A percentile compares a stretch with the other conserved stretches of the same genome.
Conservation (phyloP, 1,284 basidiomycete species). For the Leccinum variabile region DNA sequence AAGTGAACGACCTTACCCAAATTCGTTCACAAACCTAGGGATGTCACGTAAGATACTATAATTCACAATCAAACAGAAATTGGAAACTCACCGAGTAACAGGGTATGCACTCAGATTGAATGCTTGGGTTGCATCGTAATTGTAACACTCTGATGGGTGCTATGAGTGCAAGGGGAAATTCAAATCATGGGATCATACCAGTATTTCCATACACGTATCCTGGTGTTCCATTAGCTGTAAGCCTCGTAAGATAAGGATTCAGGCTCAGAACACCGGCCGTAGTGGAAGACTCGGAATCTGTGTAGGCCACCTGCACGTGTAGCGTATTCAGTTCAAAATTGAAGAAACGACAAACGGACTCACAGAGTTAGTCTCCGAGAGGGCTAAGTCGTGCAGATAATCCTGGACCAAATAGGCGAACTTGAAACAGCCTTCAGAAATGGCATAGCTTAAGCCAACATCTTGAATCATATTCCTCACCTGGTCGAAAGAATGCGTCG, state of each 20-base stretch:
- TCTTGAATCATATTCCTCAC: conserved; percentile 30
- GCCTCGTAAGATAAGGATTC: conserved; percentile 45
- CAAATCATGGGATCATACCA: conserved; percentile 34
- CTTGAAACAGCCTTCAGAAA: conserved; percentile 27
- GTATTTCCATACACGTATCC: conserved; percentile 60
- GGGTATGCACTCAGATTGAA: too few species aligned
- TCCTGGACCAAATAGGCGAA: conserved; percentile 54
- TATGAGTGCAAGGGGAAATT: not conserved
- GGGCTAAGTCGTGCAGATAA: conserved; percentile 42
- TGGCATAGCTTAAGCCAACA: not conserved
- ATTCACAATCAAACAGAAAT: too few species aligned
- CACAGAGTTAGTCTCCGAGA: conserved; percentile 44
- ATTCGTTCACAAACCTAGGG: not conserved
- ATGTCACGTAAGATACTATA: not conserved
- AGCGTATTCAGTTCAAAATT: not conserved
- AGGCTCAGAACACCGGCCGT: conserved; percentile 46
- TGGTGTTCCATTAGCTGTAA: conserved; percentile 38
- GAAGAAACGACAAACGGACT: conserved; percentile 7
- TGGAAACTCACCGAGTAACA: too few species aligned
- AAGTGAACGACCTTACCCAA: not conserved
- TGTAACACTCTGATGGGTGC: too few species aligned
- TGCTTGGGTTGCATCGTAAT: too few species aligned
- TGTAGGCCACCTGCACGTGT: conserved; percentile 52
- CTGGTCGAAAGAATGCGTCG: conserved; percentile 45
- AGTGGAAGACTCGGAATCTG: conserved; percentile 53